Conservation (phyloP, 306 rosid species). For the Quillaja saponaria region DNA sequence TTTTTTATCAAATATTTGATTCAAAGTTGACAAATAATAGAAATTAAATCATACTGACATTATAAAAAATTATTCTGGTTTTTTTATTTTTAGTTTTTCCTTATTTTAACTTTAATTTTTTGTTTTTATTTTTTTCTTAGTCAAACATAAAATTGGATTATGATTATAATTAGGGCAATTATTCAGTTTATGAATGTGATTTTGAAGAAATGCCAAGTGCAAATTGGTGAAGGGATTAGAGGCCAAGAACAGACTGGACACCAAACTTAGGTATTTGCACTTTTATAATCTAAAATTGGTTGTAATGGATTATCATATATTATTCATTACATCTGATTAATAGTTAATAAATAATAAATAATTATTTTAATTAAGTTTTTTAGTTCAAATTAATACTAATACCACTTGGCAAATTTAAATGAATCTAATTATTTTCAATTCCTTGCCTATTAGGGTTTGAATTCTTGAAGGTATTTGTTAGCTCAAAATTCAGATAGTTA, state of each 20-base stretch:
- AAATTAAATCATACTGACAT: slow-evolving; percentile 14
- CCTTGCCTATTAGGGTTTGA: no score
- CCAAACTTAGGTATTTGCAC: slow-evolving; percentile 18
- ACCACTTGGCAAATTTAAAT: no score
- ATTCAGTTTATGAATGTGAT: slow-evolving; percentile 23
- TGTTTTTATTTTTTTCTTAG: slow-evolving; percentile 8
- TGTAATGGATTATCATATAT: no score
- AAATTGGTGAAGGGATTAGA: slow-evolving; percentile 21
- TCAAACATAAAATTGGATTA: slow-evolving; percentile 30
- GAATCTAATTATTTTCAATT: no score
- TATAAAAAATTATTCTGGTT: not conserved
- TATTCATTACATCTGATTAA: no score
- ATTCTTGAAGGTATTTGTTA: no score
- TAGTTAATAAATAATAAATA: no score
- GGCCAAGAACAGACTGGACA: slow-evolving; percentile 44
- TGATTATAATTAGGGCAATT: slow-evolving; percentile 32
- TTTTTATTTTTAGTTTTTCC: not conserved
- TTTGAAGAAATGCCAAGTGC: slow-evolving; percentile 36
- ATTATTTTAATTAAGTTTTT: no score
- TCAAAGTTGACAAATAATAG: slow-evolving; percentile 41
- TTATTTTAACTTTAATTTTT: not conserved
- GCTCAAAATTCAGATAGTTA: no score
- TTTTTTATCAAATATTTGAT: slow-evolving; percentile 24
- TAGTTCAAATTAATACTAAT: no score
- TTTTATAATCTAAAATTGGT: no score